phyloP scores from a whole-genome alignment of 257 asterid genomes.

The Cordia subcordata region DNA sequence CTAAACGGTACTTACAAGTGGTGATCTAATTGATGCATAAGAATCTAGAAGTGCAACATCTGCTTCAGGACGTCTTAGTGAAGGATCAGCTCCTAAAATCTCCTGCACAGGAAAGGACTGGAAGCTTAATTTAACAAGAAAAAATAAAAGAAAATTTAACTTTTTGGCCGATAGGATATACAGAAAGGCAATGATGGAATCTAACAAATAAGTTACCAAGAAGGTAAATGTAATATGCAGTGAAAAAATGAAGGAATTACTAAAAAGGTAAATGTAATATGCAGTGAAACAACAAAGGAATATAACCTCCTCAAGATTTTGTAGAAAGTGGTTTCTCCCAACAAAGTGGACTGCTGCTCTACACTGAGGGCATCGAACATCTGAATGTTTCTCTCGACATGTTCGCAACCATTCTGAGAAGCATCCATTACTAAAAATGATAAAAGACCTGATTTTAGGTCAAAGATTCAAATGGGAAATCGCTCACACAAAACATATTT shows the following conservation, averaged over 20 bases:
- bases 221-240: too few relatives aligned
- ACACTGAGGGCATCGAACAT: conserved; percentile 85
- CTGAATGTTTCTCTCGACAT: conserved; percentile 65
- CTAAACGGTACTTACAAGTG: conserved; percentile 67
- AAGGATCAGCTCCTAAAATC: conserved; percentile 62
- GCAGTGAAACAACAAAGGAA: background rate
- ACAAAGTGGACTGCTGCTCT: conserved; percentile 90
- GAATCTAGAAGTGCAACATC: conserved; percentile 67
- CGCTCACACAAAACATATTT: conserved; percentile 10
- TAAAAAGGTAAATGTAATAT: too few relatives aligned
- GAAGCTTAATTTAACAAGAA: conserved; percentile 7
- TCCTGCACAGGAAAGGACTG: conserved; percentile 45
- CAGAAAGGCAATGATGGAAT: background rate
- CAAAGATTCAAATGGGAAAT: conserved; percentile 6
- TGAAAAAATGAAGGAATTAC: background rate
- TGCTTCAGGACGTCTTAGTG: conserved; percentile 61
- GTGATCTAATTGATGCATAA: conserved; percentile 64
- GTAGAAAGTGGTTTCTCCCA: conserved; percentile 90
- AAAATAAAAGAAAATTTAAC: background rate
- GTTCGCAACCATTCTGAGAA: conserved; percentile 98
- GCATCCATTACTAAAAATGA: conserved; percentile 83
- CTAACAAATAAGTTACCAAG: too few relatives aligned
- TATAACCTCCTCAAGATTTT: conserved; percentile 85
- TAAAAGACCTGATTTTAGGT: conserved; percentile 8
- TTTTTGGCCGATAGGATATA: background rate